Evolutionary conservation across 345 rosid species (phyloP).

Genomic region (Gossypium turneri): DNA sequence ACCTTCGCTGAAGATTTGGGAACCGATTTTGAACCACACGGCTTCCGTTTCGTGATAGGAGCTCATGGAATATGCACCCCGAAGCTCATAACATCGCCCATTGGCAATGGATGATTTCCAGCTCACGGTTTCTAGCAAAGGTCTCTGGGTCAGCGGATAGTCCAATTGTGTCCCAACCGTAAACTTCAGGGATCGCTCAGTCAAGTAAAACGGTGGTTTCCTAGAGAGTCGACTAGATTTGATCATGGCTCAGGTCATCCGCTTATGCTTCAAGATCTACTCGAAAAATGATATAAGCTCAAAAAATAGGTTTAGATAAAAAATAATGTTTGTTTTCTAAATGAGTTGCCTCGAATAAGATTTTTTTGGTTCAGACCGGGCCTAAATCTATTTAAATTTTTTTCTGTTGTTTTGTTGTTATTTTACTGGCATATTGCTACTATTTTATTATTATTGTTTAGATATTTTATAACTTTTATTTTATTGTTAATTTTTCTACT

Average conservation of each 20-base stretch:
- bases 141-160: slow-evolving; percentile 59
- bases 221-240: slow-evolving; percentile 37
- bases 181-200: slow-evolving; percentile 52
- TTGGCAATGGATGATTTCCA: slow-evolving; percentile 47
- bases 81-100: slow-evolving; percentile 57
- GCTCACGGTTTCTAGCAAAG: slow-evolving; percentile 57
- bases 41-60: slow-evolving; percentile 57
- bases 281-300: too few relatives aligned
- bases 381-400: too few relatives aligned
- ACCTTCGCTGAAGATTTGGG: slow-evolving; percentile 77
- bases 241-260: accelerated
- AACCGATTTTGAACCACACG: slow-evolving; percentile 55
- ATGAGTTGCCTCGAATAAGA: accelerated
- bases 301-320: accelerated
- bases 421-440: too few relatives aligned
- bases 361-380: too few relatives aligned
- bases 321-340: accelerated
- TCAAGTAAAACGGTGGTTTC: slow-evolving; percentile 45
- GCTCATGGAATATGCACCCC: slow-evolving; percentile 54
- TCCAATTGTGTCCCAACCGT: slow-evolving; percentile 62
- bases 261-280: accelerated
- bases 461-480: accelerated
- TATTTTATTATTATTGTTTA: too few relatives aligned
- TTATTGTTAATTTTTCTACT: too few relatives aligned
- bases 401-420: too few relatives aligned